Percentiles rank a stretch among this genome's conserved stretches.
Evolutionary conservation across 441 rosid species (phyloP).

Genomic region (Gossypium trilobum): DNA sequence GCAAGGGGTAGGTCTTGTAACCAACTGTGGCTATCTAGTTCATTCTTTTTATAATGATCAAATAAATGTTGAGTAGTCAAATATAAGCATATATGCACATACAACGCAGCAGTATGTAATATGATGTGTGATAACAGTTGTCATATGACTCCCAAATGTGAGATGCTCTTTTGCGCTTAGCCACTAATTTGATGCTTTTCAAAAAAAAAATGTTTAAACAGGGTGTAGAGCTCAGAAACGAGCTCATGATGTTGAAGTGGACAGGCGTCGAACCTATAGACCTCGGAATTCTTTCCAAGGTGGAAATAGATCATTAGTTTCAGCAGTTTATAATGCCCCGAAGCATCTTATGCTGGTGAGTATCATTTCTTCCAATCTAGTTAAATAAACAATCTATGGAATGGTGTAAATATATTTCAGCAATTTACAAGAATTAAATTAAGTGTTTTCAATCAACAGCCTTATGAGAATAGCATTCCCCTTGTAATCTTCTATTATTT

Average conservation of each 20-base stretch:
- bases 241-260: neutral
- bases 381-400: neutral
- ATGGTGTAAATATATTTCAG: neutral
- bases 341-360: constrained; percentile 26
- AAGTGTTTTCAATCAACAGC: neutral
- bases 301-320: constrained; percentile 17
- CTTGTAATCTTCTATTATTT: neutral
- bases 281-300: constrained; percentile 13
- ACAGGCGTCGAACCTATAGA: constrained; percentile 28
- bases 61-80: neutral
- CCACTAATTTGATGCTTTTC: neutral
- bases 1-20: constrained; percentile 8
- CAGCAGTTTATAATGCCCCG: constrained; percentile 13
- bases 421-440: neutral
- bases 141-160: neutral
- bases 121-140: neutral
- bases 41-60: neutral
- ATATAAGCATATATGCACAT: constrained; percentile 1
- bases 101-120: neutral
- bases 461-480: neutral
- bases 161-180: neutral
- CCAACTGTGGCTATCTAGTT: neutral
- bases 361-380: neutral
- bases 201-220: constrained; percentile 17
- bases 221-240: constrained; percentile 12